A percentile compares a stretch with the other conserved stretches of the same genome.
Evolutionary conservation across 2,329 filamentous ascomycete genomes (phyloP).

Genomic region (Plectosphaerella plurivora): DNA sequence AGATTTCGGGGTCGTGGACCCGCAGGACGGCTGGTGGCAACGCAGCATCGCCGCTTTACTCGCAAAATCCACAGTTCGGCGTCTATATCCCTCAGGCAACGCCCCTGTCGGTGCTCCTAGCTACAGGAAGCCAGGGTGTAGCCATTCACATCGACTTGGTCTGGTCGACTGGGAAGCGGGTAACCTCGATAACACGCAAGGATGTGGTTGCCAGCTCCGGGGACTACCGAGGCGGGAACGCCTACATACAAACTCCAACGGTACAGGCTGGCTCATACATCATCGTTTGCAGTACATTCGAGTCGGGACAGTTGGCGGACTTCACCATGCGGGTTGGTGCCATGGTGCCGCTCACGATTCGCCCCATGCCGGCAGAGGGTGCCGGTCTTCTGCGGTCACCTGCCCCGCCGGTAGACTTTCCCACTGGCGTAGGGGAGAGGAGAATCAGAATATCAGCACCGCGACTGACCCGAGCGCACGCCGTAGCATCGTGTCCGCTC

Average conservation of each 20-base stretch:
- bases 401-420: conserved; percentile 52
- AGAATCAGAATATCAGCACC: conserved; percentile 33
- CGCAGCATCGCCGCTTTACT: conserved; percentile 69
- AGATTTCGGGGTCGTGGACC: conserved; percentile 67
- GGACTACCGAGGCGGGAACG: conserved; percentile 81
- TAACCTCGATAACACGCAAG: conserved; percentile 63
- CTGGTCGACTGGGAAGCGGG: conserved; percentile 69
- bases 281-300: conserved; percentile 86
- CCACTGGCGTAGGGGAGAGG: conserved; percentile 29
- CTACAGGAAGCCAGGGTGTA: conserved; percentile 60
- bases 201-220: conserved; percentile 80
- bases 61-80: conserved; percentile 83
- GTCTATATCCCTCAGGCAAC: conserved; percentile 54
- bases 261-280: conserved; percentile 76
- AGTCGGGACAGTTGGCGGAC: conserved; percentile 67
- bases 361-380: conserved; percentile 63
- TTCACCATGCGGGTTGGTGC: conserved; percentile 76
- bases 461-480: conserved; percentile 56
- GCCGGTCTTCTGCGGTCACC: conserved; percentile 67
- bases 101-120: conserved; percentile 69
- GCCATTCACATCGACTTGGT: conserved; percentile 83
- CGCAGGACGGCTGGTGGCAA: conserved; percentile 80
- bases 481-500: conserved; percentile 36
- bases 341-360: conserved; percentile 49
- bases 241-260: conserved; percentile 56